Evolutionary conservation across 768 basidiomycete genomes (phyloP).

Genomic region (Flagelloscypha sp.): DNA sequence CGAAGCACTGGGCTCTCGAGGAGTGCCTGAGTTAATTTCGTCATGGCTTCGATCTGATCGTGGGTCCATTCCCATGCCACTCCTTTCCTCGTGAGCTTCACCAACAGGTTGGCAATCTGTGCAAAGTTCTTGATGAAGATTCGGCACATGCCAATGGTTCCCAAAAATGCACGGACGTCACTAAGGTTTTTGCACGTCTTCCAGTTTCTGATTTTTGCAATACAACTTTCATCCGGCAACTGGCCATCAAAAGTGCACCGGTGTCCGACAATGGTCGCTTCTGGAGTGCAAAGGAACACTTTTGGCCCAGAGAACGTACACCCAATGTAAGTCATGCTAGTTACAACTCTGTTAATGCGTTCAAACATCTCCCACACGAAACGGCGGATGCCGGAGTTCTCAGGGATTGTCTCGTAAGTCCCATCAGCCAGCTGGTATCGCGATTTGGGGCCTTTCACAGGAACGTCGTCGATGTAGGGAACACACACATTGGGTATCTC

Average conservation of each 20-base stretch:
- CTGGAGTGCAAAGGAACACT: conserved; percentile 11
- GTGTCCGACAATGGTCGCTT: conserved; percentile 19
- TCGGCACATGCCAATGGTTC: conserved; percentile 14
- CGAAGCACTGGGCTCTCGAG: conserved; percentile 14
- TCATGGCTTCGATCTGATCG: conserved; percentile 7
- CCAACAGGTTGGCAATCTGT: conserved; percentile 12
- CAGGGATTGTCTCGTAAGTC: conserved; percentile 14
- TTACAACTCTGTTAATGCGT: conserved; percentile 16
- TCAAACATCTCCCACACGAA: conserved; percentile 24
- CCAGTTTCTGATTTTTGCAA: conserved; percentile 24
- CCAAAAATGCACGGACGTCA: conserved; percentile 21
- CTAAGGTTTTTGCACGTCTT: conserved; percentile 12
- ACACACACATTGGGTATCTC: conserved; percentile 18
- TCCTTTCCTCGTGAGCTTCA: conserved; percentile 18
- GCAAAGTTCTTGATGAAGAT: conserved; percentile 24
- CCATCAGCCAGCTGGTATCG: conserved; percentile 13
- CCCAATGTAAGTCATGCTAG: conserved; percentile 15
- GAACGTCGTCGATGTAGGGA: conserved; percentile 22
- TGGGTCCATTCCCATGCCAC: conserved; percentile 15
- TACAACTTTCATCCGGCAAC: conserved; percentile 14
- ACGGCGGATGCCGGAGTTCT: conserved; percentile 15
- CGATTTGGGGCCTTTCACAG: conserved; percentile 14
- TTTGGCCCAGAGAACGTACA: conserved; percentile 21
- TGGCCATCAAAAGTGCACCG: conserved; percentile 25
- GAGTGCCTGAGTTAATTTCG: conserved; percentile 11